Evolutionary conservation across 2,329 filamentous ascomycete genomes (phyloP), one percentile per base, ranked within the genome.

Genomic region (Epichloe typhina): DNA sequence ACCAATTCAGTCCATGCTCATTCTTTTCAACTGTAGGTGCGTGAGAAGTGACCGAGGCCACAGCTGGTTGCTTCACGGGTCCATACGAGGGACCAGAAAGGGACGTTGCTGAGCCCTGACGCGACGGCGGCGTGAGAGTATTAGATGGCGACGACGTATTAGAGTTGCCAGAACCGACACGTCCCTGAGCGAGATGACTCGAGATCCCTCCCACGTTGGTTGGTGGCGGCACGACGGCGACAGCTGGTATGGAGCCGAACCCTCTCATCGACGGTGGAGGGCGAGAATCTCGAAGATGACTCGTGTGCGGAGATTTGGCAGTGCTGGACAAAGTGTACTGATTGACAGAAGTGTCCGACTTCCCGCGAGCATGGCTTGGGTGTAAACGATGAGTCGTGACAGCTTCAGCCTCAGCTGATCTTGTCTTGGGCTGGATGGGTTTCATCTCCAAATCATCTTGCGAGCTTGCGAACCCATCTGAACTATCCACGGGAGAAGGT

Each of bases 391-490:
- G 55, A 1, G 52, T 21, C 7, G 55, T n/a, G 15, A 21, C 12
- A 19, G n/a, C 42, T 7, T 51, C 49, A 26, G 33, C 15, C 4
- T 51, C 49, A 17, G 33, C 17, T 50, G 50, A 6, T 51, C 46
- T 48, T 54, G 53, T 36, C 21, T 26, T 46, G 13, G 50, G 46
- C 40, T 56, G 58, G 17, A 52, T 50, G 2, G 61, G 57, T 50
- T 60, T 66, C 58, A 71, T 70, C 56, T 71, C 69, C 39, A 70
- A 57, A 37, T 66, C 69, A 40, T 69, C 69, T 47, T 65, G 61
- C 12, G 70, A 69, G 56, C 64, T 67, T 46, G 58, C 65, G 15
- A 68, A 71, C 47, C 61, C 63, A 51, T 60, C 60, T 15, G 64
- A 67, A 57, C 69, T 72, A 48, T 64, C 64, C 17, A 50, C 38